phyloP scores from a whole-genome alignment of 2,329 filamentous ascomycete species.

The Trichoderma simmonsii region DNA sequence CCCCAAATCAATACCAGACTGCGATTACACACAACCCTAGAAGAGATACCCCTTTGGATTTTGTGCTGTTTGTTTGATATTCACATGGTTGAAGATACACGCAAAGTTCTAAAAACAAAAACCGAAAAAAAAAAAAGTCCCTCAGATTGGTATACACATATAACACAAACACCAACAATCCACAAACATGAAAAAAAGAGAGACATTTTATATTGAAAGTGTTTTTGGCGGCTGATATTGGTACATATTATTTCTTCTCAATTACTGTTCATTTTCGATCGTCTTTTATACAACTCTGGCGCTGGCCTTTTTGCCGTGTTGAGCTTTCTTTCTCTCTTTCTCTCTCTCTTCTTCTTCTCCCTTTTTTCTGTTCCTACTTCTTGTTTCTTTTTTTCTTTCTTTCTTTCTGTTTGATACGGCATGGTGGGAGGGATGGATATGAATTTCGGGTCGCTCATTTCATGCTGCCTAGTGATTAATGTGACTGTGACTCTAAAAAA shows the following conservation, averaged over 20 bases:
- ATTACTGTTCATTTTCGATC: background rate
- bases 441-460: background rate
- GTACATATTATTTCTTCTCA: conserved; percentile 5
- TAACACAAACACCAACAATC: background rate
- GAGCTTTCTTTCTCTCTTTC: background rate
- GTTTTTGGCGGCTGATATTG: background rate
- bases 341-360: background rate
- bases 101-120: background rate
- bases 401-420: conserved; percentile 26
- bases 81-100: conserved; percentile 3
- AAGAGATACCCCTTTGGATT: conserved; percentile 43
- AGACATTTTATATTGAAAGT: background rate
- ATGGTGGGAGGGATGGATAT: conserved; percentile 17
- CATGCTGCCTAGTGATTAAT: conserved; percentile 5
- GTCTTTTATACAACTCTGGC: background rate
- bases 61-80: conserved; percentile 28
- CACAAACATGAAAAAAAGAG: background rate
- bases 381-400: conserved; percentile 15
- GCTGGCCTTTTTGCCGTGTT: background rate
- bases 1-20: conserved; percentile 28
- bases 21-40: conserved; percentile 31
- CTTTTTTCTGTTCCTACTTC: background rate
- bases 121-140: background rate
- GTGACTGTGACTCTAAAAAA: background rate
- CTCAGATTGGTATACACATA: conserved; percentile 26